Percentiles rank a stretch among this genome's conserved stretches.
Evolutionary conservation across 345 rosid species (phyloP).

Genomic region (Eutrema japonicum): DNA sequence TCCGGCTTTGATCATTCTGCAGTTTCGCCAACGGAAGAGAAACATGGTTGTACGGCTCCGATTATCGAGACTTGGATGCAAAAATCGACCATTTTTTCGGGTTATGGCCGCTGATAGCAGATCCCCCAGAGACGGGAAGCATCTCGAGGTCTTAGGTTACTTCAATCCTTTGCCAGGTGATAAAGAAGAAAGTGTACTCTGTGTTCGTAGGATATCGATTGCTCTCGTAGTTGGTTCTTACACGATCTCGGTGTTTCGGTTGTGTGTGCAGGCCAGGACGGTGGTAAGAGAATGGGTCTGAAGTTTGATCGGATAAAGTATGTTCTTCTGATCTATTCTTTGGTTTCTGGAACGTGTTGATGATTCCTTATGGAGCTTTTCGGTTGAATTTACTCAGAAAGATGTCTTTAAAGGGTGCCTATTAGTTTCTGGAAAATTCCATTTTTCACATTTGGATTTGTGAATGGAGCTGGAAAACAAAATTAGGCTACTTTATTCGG

Average conservation of each 20-base stretch:
- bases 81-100: constrained; percentile 78
- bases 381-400: constrained; percentile 14
- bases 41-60: constrained; percentile 79
- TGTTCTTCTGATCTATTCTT: constrained; percentile 32
- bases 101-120: constrained; percentile 93
- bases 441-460: background rate
- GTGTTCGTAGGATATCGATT: background rate
- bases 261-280: constrained; percentile 71
- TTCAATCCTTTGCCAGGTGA: constrained; percentile 87
- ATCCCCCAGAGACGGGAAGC: constrained; percentile 90
- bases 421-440: background rate
- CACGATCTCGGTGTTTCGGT: constrained; percentile 7
- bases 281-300: constrained; percentile 93
- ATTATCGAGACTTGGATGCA: constrained; percentile 83
- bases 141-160: constrained; percentile 82
- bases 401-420: background rate
- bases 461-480: background rate
- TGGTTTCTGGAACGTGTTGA: background rate
- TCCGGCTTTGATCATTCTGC: constrained; percentile 2
- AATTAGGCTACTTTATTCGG: background rate
- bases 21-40: background rate
- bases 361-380: background rate
- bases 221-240: constrained; percentile 8
- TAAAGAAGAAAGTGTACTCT: background rate
- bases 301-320: constrained; percentile 92